Evolutionary conservation across 139 green algal genomes (phyloP), one percentile per base, ranked within the genome.

Genomic region (Yamagishiella unicocca): DNA sequence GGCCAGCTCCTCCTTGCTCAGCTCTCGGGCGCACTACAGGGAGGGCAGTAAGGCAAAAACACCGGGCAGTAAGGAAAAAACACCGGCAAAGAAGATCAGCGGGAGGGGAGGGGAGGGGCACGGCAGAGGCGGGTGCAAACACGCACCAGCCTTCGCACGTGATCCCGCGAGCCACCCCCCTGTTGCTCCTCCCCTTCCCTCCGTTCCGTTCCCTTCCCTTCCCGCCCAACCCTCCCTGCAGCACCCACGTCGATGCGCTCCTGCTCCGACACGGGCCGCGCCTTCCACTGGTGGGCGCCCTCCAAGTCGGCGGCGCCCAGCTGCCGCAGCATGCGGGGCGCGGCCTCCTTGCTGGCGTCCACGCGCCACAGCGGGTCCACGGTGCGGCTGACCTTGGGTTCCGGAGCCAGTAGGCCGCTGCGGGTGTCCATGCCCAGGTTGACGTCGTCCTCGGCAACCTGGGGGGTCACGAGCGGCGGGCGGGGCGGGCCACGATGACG

Each of bases 371-470:
- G 55, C 9, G 90, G 90, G 72, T 93, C 90, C 31, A 90, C 83
- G 2, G 43, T 74, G 33, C 43, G 62, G 10, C 22, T 10, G 33
- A 91, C 58, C 38, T 61, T 66, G 27, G 90, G 90, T 87, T 91
- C 90, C 27, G 75, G 72, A 4, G 87, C 31, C 22, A 24, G 0
- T 71, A 93, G 83, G 40, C 90, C 90, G 40, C 82, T 89, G 87
- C 89, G 85, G 38, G 85, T 89, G 55, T 92, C 83, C 76, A 94
- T 74, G 27, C 91, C 91, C n/a, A 94, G 85, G 87, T 94, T 92
- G 25, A 94, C 76, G 27, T 94, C 91, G 38, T 89, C 50, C 45
- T 94, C 91, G 7, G 87, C 83, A 22, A 90, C 76, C 74, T 82
- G 81, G 42, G 58, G 19, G 58, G 58, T 14, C 6, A 6, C 8